Percentiles rank a stretch among this genome's conserved stretches.
Evolutionary conservation across 306 rosid species (phyloP).

Genomic region (Carpinus fangiana): DNA sequence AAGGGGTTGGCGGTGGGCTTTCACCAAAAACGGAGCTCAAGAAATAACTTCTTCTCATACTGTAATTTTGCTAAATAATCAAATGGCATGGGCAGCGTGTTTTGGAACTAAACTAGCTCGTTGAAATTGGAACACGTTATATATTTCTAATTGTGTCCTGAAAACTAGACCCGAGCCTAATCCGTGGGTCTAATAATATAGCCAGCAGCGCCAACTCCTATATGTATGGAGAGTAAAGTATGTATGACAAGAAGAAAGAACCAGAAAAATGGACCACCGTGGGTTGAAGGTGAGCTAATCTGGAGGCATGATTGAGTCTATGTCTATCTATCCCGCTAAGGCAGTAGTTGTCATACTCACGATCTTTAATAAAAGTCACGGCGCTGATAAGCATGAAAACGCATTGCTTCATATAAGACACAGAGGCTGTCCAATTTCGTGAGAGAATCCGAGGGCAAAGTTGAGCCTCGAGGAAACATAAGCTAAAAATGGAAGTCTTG

Average conservation of each 20-base stretch:
- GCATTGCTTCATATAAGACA: background rate
- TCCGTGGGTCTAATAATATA: background rate
- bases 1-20: slow-evolving; percentile 21
- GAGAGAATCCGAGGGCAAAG: background rate
- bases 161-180: too few species aligned
- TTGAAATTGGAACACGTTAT: background rate
- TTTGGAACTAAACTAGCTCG: too few species aligned
- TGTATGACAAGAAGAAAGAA: background rate
- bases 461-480: background rate
- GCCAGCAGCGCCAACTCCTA: background rate
- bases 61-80: background rate
- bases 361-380: slow-evolving; percentile 10
- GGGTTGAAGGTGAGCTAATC: slow-evolving; percentile 19
- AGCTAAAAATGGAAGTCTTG: too few species aligned
- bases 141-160: too few species aligned
- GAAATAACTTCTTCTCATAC: background rate
- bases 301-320: slow-evolving; percentile 19
- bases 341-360: background rate
- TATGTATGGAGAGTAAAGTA: background rate
- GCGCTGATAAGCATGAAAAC: slow-evolving; percentile 21
- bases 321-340: background rate
- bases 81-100: background rate
- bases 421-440: background rate
- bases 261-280: slow-evolving; percentile 23
- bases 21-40: slow-evolving; percentile 21